Evolutionary conservation across 176 grass and related monocot genomes (phyloP).

Genomic region (Cocos nucifera): DNA sequence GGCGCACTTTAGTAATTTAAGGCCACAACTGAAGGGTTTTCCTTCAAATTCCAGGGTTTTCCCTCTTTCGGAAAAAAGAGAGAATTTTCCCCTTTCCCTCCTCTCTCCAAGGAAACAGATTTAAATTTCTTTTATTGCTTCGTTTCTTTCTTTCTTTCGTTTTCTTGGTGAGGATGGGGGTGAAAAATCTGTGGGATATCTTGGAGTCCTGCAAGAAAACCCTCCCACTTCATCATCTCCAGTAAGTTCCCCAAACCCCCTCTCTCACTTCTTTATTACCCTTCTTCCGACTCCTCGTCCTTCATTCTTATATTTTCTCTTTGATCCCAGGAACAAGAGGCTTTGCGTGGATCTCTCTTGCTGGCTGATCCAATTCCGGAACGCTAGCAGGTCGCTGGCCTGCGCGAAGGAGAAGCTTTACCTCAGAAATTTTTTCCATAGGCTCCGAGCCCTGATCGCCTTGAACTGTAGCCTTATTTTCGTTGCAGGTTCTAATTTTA

Average conservation of each 20-base stretch:
- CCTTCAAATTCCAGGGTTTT: too few species aligned
- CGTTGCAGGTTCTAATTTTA: conserved; percentile 38
- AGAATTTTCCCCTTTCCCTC: too few species aligned
- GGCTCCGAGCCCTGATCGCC: conserved; percentile 78
- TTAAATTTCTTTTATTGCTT: too few species aligned
- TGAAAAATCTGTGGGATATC: conserved; percentile 93
- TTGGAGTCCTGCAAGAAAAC: conserved; percentile 95
- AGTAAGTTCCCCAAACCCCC: conserved; percentile 32
- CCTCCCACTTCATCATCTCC: conserved; percentile 81
- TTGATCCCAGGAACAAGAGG: conserved; percentile 63
- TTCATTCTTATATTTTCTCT: conserved; percentile 1
- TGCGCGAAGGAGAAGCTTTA: conserved; percentile 71
- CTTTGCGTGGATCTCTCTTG: conserved; percentile 91
- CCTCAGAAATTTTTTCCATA: conserved; percentile 74
- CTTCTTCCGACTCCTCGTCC: conserved; percentile 2
- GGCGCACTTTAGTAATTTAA: too few species aligned
- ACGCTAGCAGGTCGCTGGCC: conserved; percentile 31
- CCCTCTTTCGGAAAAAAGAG: too few species aligned
- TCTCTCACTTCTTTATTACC: background rate
- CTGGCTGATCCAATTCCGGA: conserved; percentile 75
- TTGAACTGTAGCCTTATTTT: conserved; percentile 88
- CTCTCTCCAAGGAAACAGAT: too few species aligned
- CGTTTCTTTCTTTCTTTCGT: too few species aligned
- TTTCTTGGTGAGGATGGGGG: conserved; percentile 37
- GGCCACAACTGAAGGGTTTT: too few species aligned